Percentiles rank a stretch among this genome's conserved stretches.
Conservation (phyloP, 179 eudicot genomes). For the Silene coronaria region DNA sequence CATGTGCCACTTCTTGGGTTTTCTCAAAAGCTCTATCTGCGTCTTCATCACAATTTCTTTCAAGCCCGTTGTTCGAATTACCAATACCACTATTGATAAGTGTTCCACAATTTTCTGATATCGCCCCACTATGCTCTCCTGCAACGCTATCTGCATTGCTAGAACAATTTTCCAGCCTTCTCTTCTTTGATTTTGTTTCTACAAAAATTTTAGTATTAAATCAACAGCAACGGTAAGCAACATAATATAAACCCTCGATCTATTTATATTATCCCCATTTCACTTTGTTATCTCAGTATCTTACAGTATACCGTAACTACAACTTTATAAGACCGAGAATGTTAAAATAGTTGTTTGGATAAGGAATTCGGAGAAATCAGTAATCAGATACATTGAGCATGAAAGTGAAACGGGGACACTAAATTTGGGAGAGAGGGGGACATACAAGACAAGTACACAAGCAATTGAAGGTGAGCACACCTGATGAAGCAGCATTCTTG, state of each 20-base stretch:
- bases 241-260: neutral
- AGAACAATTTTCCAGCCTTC: constrained; percentile 3
- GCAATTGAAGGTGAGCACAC: constrained; percentile 2
- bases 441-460: neutral
- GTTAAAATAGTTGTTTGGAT: too few relatives aligned
- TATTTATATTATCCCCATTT: neutral
- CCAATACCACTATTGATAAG: constrained; percentile 14
- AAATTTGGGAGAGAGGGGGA: too few relatives aligned
- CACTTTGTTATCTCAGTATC: too few relatives aligned
- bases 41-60: constrained; percentile 1
- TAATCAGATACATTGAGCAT: too few relatives aligned
- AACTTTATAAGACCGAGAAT: too few relatives aligned
- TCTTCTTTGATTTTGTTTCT: constrained; percentile 24
- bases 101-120: neutral
- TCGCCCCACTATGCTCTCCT: constrained; percentile 19
- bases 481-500: constrained; percentile 19
- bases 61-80: neutral
- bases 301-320: too few relatives aligned
- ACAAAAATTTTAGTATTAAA: constrained; percentile 2
- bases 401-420: too few relatives aligned
- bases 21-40: constrained; percentile 27
- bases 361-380: too few relatives aligned
- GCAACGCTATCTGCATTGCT: constrained; percentile 20
- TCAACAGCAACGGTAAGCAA: neutral
- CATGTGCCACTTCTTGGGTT: constrained; percentile 26